Base-by-base conservation (phyloP, 805 yeast species). In the Yarrowia alimentaria region DNA sequence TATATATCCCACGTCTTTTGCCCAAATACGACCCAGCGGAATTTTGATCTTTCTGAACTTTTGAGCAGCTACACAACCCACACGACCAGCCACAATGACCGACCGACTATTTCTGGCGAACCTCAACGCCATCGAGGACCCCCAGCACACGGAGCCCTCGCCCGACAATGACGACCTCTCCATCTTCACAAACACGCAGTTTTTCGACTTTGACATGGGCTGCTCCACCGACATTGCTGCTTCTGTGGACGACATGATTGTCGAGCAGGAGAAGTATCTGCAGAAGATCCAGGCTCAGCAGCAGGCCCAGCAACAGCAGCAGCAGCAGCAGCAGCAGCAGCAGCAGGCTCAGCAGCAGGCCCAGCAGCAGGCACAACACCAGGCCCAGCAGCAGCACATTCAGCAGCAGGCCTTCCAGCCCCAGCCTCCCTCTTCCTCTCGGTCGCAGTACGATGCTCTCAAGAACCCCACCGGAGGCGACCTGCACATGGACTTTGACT, bases 141-240 rank as follows among this genome's bases (percentile, higher is more conserved):
- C 53, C 6, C 35, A 50, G 25, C 51, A 48, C 34, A 18, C 30
- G 37, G 37, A 30, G 37, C 37, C 50, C 24, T 43, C 50, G 19
- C 22, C 34, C 51, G 37, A 50, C 30, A 57, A 66, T 43, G 74
- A 67, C 38, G 74, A 70, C 53, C 65, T 70, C 53, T 61, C 66
- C 32, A 60, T 71, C 53, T 70, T 71, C 60, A 55, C 73, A 42
- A 69, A 69, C 57, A 71, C 74, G 28, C 67, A 68, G 47, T 70
- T 70, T 58, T 70, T 70, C 57, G 74, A 70, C 60, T 64, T 71
- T 52, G 75, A 70, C 51, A 61, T 70, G 59, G 75, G 75, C 48
- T 60, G 70, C 33, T 58, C 70, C 38, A 68, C 73, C 24, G 71
- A 70, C 54, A 67, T 70, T 48, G 69, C 69, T 10, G 65, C 67